Conservation (phyloP, 768 basidiomycete species). For the Serendipita sp. region DNA sequence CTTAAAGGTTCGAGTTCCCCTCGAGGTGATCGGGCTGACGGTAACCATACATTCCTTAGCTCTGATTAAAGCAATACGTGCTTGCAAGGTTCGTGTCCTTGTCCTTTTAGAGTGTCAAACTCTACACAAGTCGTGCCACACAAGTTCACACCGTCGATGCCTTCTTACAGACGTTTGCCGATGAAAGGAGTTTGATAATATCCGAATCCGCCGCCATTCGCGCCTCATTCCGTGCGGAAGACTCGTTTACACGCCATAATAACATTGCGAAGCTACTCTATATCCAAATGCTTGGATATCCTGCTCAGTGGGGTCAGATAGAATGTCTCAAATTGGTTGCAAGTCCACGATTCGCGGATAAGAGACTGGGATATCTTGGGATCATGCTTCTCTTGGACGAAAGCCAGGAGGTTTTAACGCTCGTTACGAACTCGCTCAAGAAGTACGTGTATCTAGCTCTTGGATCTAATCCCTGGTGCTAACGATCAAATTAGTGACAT, state of each 20-base stretch:
- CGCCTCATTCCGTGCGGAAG: slow-evolving; percentile 93
- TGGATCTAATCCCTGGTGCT: not conserved
- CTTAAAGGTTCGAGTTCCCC: slow-evolving; percentile 46
- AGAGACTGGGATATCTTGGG: slow-evolving; percentile 87
- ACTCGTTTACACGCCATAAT: slow-evolving; percentile 86
- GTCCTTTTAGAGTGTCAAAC: slow-evolving; percentile 5
- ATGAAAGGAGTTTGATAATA: slow-evolving; percentile 91
- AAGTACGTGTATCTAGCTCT: slow-evolving; percentile 49
- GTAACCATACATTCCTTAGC: slow-evolving; percentile 33
- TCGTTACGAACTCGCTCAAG: slow-evolving; percentile 96
- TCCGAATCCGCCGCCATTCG: slow-evolving; percentile 96
- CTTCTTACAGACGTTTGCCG: slow-evolving; percentile 69
- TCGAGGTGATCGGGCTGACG: not conserved
- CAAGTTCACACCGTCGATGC: not conserved
- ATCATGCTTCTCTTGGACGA: slow-evolving; percentile 97
- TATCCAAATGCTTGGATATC: slow-evolving; percentile 97
- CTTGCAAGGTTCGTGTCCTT: slow-evolving; percentile 62
- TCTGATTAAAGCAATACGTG: slow-evolving; percentile 92
- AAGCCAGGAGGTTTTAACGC: slow-evolving; percentile 90
- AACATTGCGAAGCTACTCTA: slow-evolving; percentile 96
- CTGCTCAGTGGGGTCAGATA: slow-evolving; percentile 98
- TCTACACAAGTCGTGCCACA: not conserved
- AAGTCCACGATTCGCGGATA: slow-evolving; percentile 89
- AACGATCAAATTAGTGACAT: slow-evolving; percentile 52
- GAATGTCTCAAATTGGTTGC: slow-evolving; percentile 91